Evolutionary conservation across 1,139 yeast species (phyloP), one percentile per base, ranked within the genome.

Genomic region (Lodderomyces parapsilosis): DNA sequence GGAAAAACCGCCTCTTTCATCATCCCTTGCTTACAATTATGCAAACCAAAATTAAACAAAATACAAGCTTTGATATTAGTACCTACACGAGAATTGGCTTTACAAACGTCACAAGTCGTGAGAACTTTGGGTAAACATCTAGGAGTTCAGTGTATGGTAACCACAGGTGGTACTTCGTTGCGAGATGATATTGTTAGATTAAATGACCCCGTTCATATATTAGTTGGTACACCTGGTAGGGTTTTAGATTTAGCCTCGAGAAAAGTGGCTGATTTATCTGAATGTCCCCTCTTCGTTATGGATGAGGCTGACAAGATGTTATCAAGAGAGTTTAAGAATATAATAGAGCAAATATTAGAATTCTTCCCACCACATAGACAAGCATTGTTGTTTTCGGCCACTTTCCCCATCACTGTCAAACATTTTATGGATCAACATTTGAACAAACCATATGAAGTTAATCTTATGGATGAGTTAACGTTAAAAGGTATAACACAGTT

Each of bases 281-380:
- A 86, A 54, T 89, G 97, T 66, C 84, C 88, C 38, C 76, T 90
- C 64, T 91, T 93, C 62, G 84, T 94, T 44, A 91, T 93, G 98
- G 99, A 93, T 66, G 99, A 93, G 73, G 99, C 99, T 43, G 99
- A 93, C 68, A 94, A 93, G 67, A 88, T 93, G 86, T 78, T 93
- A 51, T 83, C 94, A 39, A 83, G 91, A 55, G 99, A 93, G 61
- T 94, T 93, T 65, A 86, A 87, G 55, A 81, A 82, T 33, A 83
- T 91, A 46, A 88, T 93, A 54, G 96, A 88, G 64, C 96, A 89
- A 65, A 86, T 93, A 48, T 76, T 93, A 57, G 75, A 77, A 39
- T 88, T 86, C 60, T 84, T 93, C 77, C 96, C 98, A 23, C 68
- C 74, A 49, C 71, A 68, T 45, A 88, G 90, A 62, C 99, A 93